Percentiles rank a stretch among this genome's conserved stretches.
Conservation (phyloP, 495 filamentous ascomycete genomes). For the Pyronema domesticum region DNA sequence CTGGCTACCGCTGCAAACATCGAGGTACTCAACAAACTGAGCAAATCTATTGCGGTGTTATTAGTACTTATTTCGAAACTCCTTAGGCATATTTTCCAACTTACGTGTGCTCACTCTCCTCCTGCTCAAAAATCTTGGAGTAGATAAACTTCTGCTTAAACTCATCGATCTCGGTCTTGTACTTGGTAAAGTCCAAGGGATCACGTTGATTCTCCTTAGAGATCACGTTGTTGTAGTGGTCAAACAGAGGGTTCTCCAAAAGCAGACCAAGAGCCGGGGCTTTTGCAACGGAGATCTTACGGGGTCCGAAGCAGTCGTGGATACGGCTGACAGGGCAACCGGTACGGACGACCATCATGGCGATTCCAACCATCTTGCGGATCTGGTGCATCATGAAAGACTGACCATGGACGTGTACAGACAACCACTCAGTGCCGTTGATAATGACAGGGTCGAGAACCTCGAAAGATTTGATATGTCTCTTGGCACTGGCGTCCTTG, state of each 20-base stretch:
- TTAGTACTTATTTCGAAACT: not conserved
- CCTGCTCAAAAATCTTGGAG: slow-evolving; percentile 70
- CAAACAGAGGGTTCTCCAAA: slow-evolving; percentile 79
- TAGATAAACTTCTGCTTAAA: slow-evolving; percentile 96
- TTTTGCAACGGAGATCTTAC: slow-evolving; percentile 74
- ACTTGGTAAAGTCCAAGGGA: slow-evolving; percentile 58
- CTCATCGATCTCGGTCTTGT: slow-evolving; percentile 55
- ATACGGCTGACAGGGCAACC: slow-evolving; percentile 52
- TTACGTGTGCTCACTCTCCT: slow-evolving; percentile 60
- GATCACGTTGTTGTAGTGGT: slow-evolving; percentile 52
- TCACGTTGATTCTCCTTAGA: slow-evolving; percentile 38
- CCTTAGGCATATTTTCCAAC: slow-evolving; percentile 20
- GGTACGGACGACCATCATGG: slow-evolving; percentile 60
- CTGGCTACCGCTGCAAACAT: slow-evolving; percentile 9
- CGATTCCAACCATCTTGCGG: slow-evolving; percentile 95
- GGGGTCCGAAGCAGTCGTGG: slow-evolving; percentile 43
- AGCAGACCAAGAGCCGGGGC: slow-evolving; percentile 75
- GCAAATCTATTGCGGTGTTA: slow-evolving; percentile 10
- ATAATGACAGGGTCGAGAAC: slow-evolving; percentile 58
- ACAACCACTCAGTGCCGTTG: slow-evolving; percentile 84
- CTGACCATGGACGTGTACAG: slow-evolving; percentile 87
- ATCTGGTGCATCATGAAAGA: slow-evolving; percentile 99
- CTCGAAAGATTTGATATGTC: slow-evolving; percentile 77
- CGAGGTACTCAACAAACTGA: slow-evolving; percentile 22
- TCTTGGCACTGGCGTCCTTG: slow-evolving; percentile 63